Evolutionary conservation across 2,329 filamentous ascomycete genomes (phyloP).

Genomic region (Alternaria incomplexa): DNA sequence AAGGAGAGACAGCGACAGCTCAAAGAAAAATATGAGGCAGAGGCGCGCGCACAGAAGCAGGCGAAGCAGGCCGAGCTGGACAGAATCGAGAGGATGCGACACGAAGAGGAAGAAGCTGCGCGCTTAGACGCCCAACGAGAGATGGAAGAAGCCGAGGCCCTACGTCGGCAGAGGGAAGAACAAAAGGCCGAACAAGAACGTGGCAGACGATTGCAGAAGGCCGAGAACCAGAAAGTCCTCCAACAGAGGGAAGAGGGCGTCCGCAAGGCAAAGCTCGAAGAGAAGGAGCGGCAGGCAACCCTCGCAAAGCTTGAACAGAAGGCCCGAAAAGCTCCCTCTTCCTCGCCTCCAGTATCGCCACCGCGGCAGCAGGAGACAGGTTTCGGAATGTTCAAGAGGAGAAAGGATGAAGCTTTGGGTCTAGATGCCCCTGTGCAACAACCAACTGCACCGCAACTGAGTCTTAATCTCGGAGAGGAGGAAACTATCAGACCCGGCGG

Average conservation of each 20-base stretch:
- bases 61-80: slow-evolving; percentile 40
- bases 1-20: slow-evolving; percentile 38
- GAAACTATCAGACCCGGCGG: slow-evolving; percentile 53
- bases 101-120: slow-evolving; percentile 40
- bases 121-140: slow-evolving; percentile 32
- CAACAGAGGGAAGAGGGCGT: slow-evolving; percentile 41
- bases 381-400: slow-evolving; percentile 43
- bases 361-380: slow-evolving; percentile 38
- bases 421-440: slow-evolving; percentile 24
- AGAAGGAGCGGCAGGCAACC: slow-evolving; percentile 32
- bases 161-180: slow-evolving; percentile 39
- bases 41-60: slow-evolving; percentile 38
- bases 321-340: slow-evolving; percentile 23
- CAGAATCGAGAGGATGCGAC: slow-evolving; percentile 30
- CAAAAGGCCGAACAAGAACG: slow-evolving; percentile 41
- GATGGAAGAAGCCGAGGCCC: slow-evolving; percentile 35
- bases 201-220: slow-evolving; percentile 40
- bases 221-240: slow-evolving; percentile 31
- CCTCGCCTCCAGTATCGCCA: slow-evolving; percentile 36
- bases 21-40: slow-evolving; percentile 40
- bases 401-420: slow-evolving; percentile 39
- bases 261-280: slow-evolving; percentile 26
- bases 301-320: slow-evolving; percentile 33
- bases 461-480: slow-evolving; percentile 25
- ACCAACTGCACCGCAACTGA: slow-evolving; percentile 30